Evolutionary conservation across 495 filamentous ascomycete genomes (phyloP).

Genomic region (Lasiosphaeria miniovina): DNA sequence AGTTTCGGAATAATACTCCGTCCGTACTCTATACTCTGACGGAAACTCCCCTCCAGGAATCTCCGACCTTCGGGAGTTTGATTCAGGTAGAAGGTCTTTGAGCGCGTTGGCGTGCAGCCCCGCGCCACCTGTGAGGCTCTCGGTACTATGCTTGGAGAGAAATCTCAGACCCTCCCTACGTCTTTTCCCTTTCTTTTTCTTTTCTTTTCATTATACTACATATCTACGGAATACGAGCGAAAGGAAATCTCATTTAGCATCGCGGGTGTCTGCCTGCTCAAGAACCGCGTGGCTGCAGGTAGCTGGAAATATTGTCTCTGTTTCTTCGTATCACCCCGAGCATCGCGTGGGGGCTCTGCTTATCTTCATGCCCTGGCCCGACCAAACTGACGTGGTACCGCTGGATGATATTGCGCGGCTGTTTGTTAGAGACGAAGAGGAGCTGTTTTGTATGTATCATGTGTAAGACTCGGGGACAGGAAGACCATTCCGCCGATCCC

Average conservation of each 20-base stretch:
- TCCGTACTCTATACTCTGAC: too few species aligned
- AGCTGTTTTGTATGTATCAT: background rate
- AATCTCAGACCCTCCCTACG: too few species aligned
- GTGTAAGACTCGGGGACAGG: background rate
- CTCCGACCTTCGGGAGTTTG: too few species aligned
- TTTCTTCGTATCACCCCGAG: background rate
- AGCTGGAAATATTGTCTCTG: background rate
- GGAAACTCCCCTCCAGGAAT: too few species aligned
- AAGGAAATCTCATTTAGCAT: background rate
- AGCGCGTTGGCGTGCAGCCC: too few species aligned
- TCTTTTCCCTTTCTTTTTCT: too few species aligned
- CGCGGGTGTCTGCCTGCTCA: background rate
- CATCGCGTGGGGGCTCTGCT: background rate
- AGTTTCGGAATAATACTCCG: too few species aligned
- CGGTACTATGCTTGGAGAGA: too few species aligned
- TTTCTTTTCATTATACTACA: too few species aligned
- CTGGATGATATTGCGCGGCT: background rate
- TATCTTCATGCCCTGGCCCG: background rate
- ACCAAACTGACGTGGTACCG: background rate
- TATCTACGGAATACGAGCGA: too few species aligned
- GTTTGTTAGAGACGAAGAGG: background rate
- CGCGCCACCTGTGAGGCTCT: too few species aligned
- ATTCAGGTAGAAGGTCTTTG: too few species aligned
- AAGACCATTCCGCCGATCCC: background rate
- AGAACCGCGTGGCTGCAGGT: background rate